Base-by-base conservation (phyloP, 495 filamentous ascomycete species). In the Rusavskia elegans region DNA sequence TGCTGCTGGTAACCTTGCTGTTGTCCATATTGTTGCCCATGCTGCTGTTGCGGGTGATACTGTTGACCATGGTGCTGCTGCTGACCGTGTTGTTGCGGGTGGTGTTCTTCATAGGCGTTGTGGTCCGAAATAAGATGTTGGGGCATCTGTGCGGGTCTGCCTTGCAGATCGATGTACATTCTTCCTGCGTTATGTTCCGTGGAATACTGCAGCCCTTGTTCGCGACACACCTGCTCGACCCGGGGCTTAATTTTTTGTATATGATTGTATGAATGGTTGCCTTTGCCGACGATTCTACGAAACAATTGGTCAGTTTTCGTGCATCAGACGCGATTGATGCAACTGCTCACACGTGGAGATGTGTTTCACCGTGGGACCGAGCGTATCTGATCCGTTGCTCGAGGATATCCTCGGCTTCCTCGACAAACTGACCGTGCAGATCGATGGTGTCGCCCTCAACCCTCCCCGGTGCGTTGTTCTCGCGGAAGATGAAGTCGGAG, bases 231-330 rank as follows among this genome's bases (percentile, higher is more conserved):
- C 58, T 84, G 71, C 66, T 96, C 89, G 17, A 97, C 89, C 27
- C 82, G 72, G 6, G 92, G 92, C 65, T 89, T 95, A 62, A 98
- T 78, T 70, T 92, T 95, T 62, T 92, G 83, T 41, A 96, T 73
- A 58, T 86, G 81, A 53, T 79, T 73, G 2, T 64, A 69, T 27
- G 80, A 86, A 67, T 98, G 93, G 66, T 90, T 92, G 3, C 92
- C 92, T 68, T 87, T 95, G 42, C 92, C 92, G 21, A 97, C 93
- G 62, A 98, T 95, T 0, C 77, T 79, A 42, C 29, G 29, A 29
- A 3, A 46, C 20, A 35, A 8, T 4, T 14, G 2, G 32, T 35
- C 32, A 35, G 2, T 14, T 7, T 35, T 7, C 9, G 9, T 7
- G 2, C 13, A 1, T n/a, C 44, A 46, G 54, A 16, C 13, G 13